A percentile compares a stretch with the other conserved stretches of the same genome.
Conservation (phyloP, 768 basidiomycete species). For the Stropharia rugosoannulata region DNA sequence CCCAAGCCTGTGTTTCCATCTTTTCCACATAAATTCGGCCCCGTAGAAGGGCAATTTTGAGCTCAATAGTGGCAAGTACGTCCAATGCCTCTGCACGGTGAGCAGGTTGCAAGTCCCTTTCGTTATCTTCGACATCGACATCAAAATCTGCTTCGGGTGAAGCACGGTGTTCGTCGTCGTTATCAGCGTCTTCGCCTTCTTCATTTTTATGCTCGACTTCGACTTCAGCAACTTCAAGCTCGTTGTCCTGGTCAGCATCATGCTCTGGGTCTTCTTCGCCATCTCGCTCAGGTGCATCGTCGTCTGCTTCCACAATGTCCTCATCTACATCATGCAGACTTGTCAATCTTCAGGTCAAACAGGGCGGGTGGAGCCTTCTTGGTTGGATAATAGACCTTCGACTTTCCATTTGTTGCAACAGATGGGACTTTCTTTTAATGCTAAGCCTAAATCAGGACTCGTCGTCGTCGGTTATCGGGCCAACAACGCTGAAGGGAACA, state of each 20-base stretch:
- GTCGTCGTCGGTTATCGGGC: too few species aligned
- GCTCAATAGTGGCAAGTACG: slow-evolving; percentile 84
- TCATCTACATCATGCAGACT: slow-evolving; percentile 18
- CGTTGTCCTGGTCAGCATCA: slow-evolving; percentile 22
- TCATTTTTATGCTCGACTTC: slow-evolving; percentile 40
- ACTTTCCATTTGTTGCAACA: slow-evolving; percentile 8
- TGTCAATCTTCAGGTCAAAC: slow-evolving; percentile 15
- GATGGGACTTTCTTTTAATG: slow-evolving; percentile 6
- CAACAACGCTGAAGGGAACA: too few species aligned
- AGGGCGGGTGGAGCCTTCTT: slow-evolving; percentile 19
- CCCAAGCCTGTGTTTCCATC: slow-evolving; percentile 88
- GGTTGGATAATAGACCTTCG: background rate
- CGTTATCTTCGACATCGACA: slow-evolving; percentile 30
- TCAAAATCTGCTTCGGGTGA: slow-evolving; percentile 20
- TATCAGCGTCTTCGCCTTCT: slow-evolving; percentile 28
- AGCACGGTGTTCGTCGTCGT: slow-evolving; percentile 23
- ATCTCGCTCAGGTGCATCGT: slow-evolving; percentile 23
- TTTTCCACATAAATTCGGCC: slow-evolving; percentile 92
- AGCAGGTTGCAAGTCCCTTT: slow-evolving; percentile 72
- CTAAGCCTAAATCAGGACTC: too few species aligned
- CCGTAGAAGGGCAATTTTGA: slow-evolving; percentile 85
- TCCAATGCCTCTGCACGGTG: slow-evolving; percentile 88
- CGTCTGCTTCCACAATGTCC: slow-evolving; percentile 18
- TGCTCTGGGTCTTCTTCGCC: slow-evolving; percentile 26
- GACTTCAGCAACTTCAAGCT: slow-evolving; percentile 17